These are phyloP conservation scores for Remersonia thermophila DNA, from an alignment of 2,329 filamentous ascomycete species.

Conservation along the genomic window DNA sequence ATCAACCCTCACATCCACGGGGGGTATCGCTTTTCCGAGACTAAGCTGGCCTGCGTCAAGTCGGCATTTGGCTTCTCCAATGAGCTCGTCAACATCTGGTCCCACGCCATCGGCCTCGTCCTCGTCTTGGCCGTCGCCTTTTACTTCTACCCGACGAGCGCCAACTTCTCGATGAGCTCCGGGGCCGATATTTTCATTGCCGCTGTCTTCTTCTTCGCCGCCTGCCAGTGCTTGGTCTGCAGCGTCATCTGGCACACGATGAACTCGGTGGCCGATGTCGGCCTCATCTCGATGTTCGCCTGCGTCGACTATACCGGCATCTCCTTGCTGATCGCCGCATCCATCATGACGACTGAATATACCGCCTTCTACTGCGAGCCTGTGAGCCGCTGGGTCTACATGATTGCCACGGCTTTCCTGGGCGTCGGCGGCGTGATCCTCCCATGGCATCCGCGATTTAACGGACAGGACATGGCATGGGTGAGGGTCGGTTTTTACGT, in stretches of 20 bases:
- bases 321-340: conserved; percentile 83
- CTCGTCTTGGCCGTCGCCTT: conserved; percentile 82
- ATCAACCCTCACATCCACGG: conserved; percentile 87
- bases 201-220: conserved; percentile 89
- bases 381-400: conserved; percentile 72
- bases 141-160: conserved; percentile 84
- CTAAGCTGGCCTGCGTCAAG: conserved; percentile 75
- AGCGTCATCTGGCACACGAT: conserved; percentile 97
- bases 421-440: conserved; percentile 81
- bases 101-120: conserved; percentile 78
- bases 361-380: conserved; percentile 98
- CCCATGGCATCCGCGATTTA: conserved; percentile 94
- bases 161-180: conserved; percentile 76
- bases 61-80: conserved; percentile 81
- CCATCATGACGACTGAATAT: conserved; percentile 97
- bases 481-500: conserved; percentile 85
- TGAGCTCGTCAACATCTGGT: conserved; percentile 97
- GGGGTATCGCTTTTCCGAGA: conserved; percentile 89
- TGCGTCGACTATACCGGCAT: conserved; percentile 99
- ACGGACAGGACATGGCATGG: conserved; percentile 86
- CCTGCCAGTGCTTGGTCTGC: conserved; percentile 88
- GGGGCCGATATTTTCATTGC: conserved; percentile 85
- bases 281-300: conserved; percentile 84
- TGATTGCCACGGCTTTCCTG: conserved; percentile 65
- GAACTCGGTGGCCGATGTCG: conserved; percentile 87